Conservation (phyloP, 371 early-diverging fungal species). For the Ordospora colligata region DNA sequence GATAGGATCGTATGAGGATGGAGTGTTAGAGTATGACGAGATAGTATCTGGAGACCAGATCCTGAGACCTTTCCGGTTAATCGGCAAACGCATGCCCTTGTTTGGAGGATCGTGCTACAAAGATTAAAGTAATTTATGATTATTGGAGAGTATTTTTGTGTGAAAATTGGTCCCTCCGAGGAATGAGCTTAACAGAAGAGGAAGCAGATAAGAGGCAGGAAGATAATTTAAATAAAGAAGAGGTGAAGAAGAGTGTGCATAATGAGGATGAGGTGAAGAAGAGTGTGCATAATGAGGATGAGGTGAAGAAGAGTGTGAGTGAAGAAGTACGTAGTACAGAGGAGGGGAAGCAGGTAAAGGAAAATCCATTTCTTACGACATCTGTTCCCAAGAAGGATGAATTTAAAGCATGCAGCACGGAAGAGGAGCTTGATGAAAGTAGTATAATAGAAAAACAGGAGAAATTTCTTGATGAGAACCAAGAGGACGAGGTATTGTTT, state of each 20-base stretch:
- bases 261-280: neutral
- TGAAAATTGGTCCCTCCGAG: neutral
- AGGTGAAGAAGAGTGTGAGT: neutral
- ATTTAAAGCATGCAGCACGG: slow-evolving; percentile 10
- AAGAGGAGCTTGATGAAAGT: slow-evolving; percentile 12
- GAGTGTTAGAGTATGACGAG: slow-evolving; percentile 16
- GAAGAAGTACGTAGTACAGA: neutral
- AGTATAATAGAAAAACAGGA: slow-evolving; percentile 27
- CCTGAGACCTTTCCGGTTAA: neutral
- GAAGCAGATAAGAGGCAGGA: neutral
- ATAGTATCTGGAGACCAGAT: slow-evolving; percentile 24
- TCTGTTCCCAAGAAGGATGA: slow-evolving; percentile 22
- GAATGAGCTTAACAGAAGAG: neutral
- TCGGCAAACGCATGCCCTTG: neutral
- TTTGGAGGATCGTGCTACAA: neutral
- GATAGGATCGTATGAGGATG: neutral
- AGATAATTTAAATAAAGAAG: too few relatives aligned
- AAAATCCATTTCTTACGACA: slow-evolving; percentile 23
- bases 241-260: neutral
- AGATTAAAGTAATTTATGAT: slow-evolving; percentile 8
- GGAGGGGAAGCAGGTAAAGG: neutral
- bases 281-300: neutral
- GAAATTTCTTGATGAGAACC: slow-evolving; percentile 71
- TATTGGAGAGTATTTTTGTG: slow-evolving; percentile 1
- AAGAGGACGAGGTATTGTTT: slow-evolving; percentile 33